These are phyloP conservation scores for Zizania latifolia DNA, from an alignment of 176 grass and related monocot species.

Conservation along the genomic window DNA sequence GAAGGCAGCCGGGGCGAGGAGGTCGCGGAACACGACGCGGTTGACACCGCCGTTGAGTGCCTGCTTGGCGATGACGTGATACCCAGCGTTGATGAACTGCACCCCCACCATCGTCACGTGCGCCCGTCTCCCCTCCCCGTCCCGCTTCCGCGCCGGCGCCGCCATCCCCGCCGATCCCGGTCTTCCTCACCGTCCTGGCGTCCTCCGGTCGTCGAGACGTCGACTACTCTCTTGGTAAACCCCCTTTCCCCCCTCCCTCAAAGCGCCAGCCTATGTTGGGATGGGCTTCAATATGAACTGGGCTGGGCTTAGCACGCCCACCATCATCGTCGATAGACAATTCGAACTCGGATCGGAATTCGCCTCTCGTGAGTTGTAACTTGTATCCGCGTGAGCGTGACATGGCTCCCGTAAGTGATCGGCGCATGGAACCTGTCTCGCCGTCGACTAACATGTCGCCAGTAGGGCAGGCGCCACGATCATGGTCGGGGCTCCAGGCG, in stretches of 20 bases:
- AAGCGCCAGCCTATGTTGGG: not conserved
- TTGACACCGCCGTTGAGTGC: constrained; percentile 83
- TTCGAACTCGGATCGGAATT: not conserved
- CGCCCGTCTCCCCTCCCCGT: constrained; percentile 31
- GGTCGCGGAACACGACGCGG: constrained; percentile 75
- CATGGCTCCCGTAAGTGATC: too few species aligned
- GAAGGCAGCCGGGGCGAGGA: constrained; percentile 55
- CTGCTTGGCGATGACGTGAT: constrained; percentile 79
- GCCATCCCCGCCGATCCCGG: constrained; percentile 31
- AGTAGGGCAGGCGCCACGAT: not conserved
- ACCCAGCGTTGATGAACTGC: constrained; percentile 60
- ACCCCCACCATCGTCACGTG: constrained; percentile 57
- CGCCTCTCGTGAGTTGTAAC: too few species aligned
- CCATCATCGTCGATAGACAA: too few species aligned
- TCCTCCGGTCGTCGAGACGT: not conserved
- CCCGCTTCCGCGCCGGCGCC: not conserved
- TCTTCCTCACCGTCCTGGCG: not conserved
- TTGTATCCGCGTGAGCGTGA: too few species aligned
- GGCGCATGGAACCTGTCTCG: too few species aligned
- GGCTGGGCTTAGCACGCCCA: too few species aligned
- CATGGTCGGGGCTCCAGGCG: not conserved
- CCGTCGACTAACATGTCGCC: not conserved
- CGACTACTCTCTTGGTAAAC: not conserved
- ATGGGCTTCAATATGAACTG: not conserved
- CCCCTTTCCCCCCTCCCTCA: not conserved